Evolutionary conservation across 2,329 filamentous ascomycete genomes (phyloP).

Genomic region (Penicillium oxalicum): DNA sequence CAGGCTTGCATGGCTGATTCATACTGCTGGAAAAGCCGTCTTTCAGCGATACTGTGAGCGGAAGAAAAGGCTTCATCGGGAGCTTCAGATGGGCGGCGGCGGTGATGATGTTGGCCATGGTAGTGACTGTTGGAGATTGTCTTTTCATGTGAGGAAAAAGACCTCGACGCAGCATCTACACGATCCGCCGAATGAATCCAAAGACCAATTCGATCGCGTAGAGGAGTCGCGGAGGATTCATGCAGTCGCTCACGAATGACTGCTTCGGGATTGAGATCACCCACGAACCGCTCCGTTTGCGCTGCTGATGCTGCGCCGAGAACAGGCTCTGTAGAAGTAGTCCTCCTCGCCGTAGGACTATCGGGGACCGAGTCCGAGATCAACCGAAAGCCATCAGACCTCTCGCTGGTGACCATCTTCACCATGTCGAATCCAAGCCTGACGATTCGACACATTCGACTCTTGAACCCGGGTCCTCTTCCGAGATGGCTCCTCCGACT

Average conservation of each 20-base stretch:
- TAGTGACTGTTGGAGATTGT: neutral
- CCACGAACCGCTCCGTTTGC: conserved; percentile 31
- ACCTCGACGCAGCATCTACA: conserved; percentile 4
- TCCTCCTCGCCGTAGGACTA: neutral
- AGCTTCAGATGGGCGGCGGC: no score
- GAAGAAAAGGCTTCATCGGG: no score
- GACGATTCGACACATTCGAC: no score
- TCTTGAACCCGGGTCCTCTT: neutral
- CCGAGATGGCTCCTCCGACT: neutral
- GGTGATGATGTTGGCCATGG: no score
- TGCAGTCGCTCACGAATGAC: conserved; percentile 31
- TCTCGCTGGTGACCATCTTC: no score
- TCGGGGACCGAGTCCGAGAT: neutral
- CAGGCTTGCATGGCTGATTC: conserved; percentile 23
- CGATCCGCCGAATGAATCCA: conserved; percentile 26
- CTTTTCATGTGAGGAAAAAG: conserved; percentile 1
- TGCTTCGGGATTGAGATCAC: conserved; percentile 39
- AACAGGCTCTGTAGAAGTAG: conserved; percentile 4
- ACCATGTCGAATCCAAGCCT: no score
- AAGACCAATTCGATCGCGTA: conserved; percentile 28
- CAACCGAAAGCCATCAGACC: no score
- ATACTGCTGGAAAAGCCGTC: conserved; percentile 20
- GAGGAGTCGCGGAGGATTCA: conserved; percentile 18
- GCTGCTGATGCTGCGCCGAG: conserved; percentile 11
- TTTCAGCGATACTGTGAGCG: no score